These are phyloP conservation scores for Canavalia gladiata DNA, from an alignment of 306 rosid species.

Conservation along the genomic window DNA sequence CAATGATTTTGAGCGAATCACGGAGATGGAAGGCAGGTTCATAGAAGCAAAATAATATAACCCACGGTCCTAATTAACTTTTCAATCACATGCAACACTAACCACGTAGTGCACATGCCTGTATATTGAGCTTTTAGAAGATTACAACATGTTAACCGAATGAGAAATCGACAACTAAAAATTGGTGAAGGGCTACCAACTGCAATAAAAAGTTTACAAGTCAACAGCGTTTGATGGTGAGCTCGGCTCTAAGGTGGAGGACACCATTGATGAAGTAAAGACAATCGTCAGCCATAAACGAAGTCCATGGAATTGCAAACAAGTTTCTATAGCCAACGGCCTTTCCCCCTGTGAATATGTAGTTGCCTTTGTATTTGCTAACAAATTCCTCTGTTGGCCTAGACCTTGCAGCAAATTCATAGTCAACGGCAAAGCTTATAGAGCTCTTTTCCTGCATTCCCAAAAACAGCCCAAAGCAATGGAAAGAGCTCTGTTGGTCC, in stretches of 20 bases:
- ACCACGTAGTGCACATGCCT: constrained; percentile 20
- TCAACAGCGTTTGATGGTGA: constrained; percentile 76
- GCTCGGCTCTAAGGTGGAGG: constrained; percentile 96
- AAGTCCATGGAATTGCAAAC: constrained; percentile 85
- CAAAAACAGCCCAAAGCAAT: constrained; percentile 91
- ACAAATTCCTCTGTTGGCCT: constrained; percentile 82
- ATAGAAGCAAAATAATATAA: not conserved
- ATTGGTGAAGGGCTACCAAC: constrained; percentile 40
- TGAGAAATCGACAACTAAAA: not conserved
- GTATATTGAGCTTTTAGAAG: constrained; percentile 38
- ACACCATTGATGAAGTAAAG: constrained; percentile 88
- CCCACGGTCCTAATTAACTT: not conserved
- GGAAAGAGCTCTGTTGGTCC: constrained; percentile 97
- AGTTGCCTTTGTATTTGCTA: constrained; percentile 97
- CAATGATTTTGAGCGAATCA: not conserved
- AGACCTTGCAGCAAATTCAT: constrained; percentile 92
- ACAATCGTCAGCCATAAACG: constrained; percentile 89
- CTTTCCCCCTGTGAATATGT: constrained; percentile 96
- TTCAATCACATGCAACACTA: constrained; percentile 40
- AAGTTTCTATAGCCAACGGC: constrained; percentile 96
- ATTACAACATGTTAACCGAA: constrained; percentile 19
- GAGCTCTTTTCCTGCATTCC: constrained; percentile 99
- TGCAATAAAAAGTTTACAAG: constrained; percentile 33
- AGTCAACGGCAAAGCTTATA: constrained; percentile 89
- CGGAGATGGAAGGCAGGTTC: not conserved